These are phyloP conservation scores for Euphorbia tirucalli DNA, from an alignment of 345 rosid species.

Conservation along the genomic window DNA sequence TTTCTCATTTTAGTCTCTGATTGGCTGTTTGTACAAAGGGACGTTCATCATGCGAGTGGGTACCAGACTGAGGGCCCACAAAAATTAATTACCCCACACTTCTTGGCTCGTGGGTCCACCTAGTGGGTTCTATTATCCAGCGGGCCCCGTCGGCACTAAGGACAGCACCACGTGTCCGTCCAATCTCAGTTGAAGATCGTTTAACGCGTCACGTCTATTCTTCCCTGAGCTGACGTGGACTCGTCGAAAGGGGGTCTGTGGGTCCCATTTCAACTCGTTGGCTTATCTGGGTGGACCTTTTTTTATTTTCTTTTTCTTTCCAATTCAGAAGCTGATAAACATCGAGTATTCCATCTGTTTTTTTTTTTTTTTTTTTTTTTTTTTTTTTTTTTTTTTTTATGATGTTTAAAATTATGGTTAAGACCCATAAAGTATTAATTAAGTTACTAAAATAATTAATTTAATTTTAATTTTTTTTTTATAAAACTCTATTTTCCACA, in stretches of 20 bases:
- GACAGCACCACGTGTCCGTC: conserved; percentile 24
- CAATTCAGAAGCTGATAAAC: no score
- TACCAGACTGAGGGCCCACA: not conserved
- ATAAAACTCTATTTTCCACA: no score
- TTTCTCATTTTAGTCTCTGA: not conserved
- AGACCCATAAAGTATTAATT: no score
- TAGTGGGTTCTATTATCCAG: not conserved
- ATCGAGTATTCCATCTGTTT: no score
- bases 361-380: no score
- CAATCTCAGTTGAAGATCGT: conserved; percentile 5
- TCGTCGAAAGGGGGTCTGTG: conserved; percentile 6
- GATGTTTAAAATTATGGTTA: no score
- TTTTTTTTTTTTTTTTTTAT: no score
- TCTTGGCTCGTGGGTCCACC: conserved; percentile 8
- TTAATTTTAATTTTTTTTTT: no score
- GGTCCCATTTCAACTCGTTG: conserved; percentile 11
- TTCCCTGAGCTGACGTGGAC: conserved; percentile 12
- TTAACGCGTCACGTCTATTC: conserved; percentile 14
- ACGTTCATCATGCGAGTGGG: not conserved
- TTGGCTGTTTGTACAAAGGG: not conserved
- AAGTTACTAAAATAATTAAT: no score
- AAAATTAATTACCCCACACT: no score
- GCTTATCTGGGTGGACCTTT: not conserved
- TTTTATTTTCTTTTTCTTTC: no score
- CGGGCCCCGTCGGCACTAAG: not conserved